These are phyloP conservation scores for Herpetomonas samuelpessoai DNA, from an alignment of 208 protist genomes.

Conservation along the genomic window DNA sequence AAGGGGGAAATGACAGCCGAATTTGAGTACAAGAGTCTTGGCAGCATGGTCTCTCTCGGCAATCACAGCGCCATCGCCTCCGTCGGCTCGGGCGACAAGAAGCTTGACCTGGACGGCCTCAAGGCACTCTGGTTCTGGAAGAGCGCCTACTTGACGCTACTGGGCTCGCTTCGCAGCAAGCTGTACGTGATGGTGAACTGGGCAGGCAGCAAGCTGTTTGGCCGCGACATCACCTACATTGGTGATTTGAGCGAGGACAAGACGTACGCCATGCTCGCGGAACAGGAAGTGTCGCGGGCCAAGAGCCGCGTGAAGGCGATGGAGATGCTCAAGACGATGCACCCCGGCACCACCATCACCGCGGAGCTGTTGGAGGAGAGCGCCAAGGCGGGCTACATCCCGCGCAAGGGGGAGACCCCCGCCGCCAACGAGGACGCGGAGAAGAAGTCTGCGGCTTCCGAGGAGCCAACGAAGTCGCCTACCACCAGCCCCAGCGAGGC, in stretches of 20 bases:
- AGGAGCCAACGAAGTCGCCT: background rate
- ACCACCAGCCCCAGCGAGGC: constrained; percentile 4
- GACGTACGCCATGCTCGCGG: constrained; percentile 54
- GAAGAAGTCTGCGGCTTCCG: background rate
- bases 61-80: constrained; percentile 17
- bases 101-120: constrained; percentile 70
- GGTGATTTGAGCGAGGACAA: constrained; percentile 75
- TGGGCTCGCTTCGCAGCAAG: constrained; percentile 77
- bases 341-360: constrained; percentile 33
- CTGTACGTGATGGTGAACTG: constrained; percentile 87
- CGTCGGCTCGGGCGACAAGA: constrained; percentile 14
- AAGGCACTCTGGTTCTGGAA: constrained; percentile 83
- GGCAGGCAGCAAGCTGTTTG: constrained; percentile 72
- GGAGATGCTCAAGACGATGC: constrained; percentile 41
- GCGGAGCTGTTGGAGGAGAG: constrained; percentile 31
- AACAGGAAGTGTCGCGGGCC: constrained; percentile 60
- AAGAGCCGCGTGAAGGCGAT: constrained; percentile 37
- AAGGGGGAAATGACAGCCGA: constrained; percentile 18
- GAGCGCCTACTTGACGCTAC: constrained; percentile 83
- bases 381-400: constrained; percentile 31
- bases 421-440: constrained; percentile 9
- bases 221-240: constrained; percentile 86
- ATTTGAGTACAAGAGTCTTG: constrained; percentile 79
- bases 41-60: constrained; percentile 80
- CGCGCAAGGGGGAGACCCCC: too few species aligned